phyloP scores from a whole-genome alignment of 2,329 filamentous ascomycete genomes.

The Pezicula neosporulosa region DNA sequence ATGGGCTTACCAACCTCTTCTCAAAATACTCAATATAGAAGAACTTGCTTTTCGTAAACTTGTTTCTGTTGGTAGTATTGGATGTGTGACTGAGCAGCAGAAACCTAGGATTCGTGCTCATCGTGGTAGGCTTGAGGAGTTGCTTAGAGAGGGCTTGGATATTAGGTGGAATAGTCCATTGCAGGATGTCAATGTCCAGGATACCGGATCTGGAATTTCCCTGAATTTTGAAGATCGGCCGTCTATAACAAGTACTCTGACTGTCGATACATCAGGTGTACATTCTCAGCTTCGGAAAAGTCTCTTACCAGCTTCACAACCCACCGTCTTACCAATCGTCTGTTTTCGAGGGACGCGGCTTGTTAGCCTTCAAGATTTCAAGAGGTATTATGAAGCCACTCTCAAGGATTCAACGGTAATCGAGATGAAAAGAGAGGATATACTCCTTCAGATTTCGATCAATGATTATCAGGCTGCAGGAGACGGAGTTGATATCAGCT shows the following conservation, averaged over 20 bases:
- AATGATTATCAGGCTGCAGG: constrained; percentile 1
- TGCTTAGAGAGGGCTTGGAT: constrained; percentile 10
- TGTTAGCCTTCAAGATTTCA: constrained; percentile 2
- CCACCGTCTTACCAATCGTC: constrained; percentile 8
- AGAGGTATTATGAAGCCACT: background rate
- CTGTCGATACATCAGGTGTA: constrained; percentile 9
- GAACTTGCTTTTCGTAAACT: constrained; percentile 2
- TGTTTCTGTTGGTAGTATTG: constrained; percentile 9
- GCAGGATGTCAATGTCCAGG: background rate
- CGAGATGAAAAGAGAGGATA: constrained; percentile 2
- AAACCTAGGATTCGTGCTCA: constrained; percentile 6
- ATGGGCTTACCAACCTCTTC: constrained; percentile 5
- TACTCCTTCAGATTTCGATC: constrained; percentile 8
- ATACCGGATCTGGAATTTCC: background rate
- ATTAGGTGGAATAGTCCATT: constrained; percentile 8
- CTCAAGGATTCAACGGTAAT: constrained; percentile 3
- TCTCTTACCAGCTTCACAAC: constrained; percentile 1
- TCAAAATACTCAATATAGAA: constrained; percentile 7
- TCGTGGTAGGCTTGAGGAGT: constrained; percentile 8
- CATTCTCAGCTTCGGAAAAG: constrained; percentile 7
- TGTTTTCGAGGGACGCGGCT: constrained; percentile 8
- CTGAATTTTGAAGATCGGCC: constrained; percentile 6
- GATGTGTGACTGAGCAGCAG: background rate
- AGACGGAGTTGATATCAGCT: constrained; percentile 3
- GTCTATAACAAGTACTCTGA: background rate